Percentiles rank a stretch among this genome's conserved stretches.
Conservation (phyloP, 2,329 filamentous ascomycete genomes). For the Venturia aucupariae region DNA sequence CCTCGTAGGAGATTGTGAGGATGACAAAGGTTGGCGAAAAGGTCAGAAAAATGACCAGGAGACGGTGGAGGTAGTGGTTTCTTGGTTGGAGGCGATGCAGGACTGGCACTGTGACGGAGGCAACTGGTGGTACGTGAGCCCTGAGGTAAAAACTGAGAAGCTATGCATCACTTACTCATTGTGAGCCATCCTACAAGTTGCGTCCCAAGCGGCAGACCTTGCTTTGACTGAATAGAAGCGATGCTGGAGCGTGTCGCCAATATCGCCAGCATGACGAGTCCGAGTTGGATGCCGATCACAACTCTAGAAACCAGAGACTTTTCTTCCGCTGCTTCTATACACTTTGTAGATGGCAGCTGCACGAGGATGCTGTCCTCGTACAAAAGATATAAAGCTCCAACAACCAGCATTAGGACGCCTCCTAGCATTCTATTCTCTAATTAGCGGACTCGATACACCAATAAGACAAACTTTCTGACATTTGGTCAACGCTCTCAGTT, state of each 20-base stretch:
- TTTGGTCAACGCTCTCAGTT: slow-evolving; percentile 62
- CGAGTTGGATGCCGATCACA: slow-evolving; percentile 63
- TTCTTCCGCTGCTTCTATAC: slow-evolving; percentile 22
- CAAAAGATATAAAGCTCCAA: slow-evolving; percentile 68
- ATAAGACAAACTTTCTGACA: slow-evolving; percentile 45
- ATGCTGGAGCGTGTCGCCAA: slow-evolving; percentile 79
- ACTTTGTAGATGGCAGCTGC: slow-evolving; percentile 28
- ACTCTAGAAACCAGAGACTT: slow-evolving; percentile 44
- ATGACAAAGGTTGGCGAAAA: slow-evolving; percentile 93
- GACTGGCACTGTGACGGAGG: slow-evolving; percentile 70
- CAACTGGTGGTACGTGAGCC: slow-evolving; percentile 37
- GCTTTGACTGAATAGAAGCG: slow-evolving; percentile 73
- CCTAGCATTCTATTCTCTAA: slow-evolving; percentile 52
- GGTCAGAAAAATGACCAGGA: slow-evolving; percentile 82
- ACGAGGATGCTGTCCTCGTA: slow-evolving; percentile 60
- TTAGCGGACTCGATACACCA: background rate
- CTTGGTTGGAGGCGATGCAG: slow-evolving; percentile 73
- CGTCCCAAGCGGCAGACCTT: slow-evolving; percentile 78
- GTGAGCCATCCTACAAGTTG: slow-evolving; percentile 79
- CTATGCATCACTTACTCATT: slow-evolving; percentile 45
- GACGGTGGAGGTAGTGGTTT: slow-evolving; percentile 79
- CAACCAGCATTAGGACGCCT: slow-evolving; percentile 64
- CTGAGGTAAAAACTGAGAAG: slow-evolving; percentile 15
- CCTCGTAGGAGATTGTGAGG: slow-evolving; percentile 93
- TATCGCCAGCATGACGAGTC: slow-evolving; percentile 71